Base-by-base conservation (phyloP, 1,284 basidiomycete species). In the Trichosporon sp. region DNA sequence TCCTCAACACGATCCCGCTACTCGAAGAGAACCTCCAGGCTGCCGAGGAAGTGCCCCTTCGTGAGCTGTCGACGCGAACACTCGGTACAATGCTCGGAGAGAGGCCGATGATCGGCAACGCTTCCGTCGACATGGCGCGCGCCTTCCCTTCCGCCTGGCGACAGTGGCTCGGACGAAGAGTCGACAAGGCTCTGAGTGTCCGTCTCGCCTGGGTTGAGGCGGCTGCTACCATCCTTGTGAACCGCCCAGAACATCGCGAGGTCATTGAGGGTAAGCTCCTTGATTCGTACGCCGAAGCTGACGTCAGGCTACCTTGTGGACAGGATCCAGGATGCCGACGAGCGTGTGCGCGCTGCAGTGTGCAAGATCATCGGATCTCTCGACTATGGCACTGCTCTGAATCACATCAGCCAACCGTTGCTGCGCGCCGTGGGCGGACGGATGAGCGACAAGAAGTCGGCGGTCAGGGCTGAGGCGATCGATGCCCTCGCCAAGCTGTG, bases 1-100 rank as follows among this genome's bases (percentile, higher is more conserved):
- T 99, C 0, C 87, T 91, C 71, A 93, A 89, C 75, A 92, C 97
- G 56, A 88, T 99, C 14, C 95, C 95, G 0, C 89, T 94, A 65
- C 85, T 99, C 13, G 95, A 96, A 77, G 90, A 93, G 71, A 93
- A 97, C 75, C 83, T 98, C 4, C 85, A 87, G 16, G 87, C 89
- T 0, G 89, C 92, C 65, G 87, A 80, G 37, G 73, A 92, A 49
- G 79, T 87, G 0, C 84, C 86, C 46, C 81, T 95, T 1, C 86
- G 95, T 19, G 76, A 87, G 4, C 85, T 94, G 65, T 91, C 90
- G 3, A 93, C 92, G 0, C 86, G 89, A 68, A 89, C 88, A 0
- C 84, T 99, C 0, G 95, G 94, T 0, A 86, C 89, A 66, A 95
- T 99, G 89, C 95, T 92, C 75, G 87, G 88, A 0, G 79, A 90